These are phyloP conservation scores for Cadophora gregata DNA, from an alignment of 2,329 filamentous ascomycete species.

Conservation along the genomic window DNA sequence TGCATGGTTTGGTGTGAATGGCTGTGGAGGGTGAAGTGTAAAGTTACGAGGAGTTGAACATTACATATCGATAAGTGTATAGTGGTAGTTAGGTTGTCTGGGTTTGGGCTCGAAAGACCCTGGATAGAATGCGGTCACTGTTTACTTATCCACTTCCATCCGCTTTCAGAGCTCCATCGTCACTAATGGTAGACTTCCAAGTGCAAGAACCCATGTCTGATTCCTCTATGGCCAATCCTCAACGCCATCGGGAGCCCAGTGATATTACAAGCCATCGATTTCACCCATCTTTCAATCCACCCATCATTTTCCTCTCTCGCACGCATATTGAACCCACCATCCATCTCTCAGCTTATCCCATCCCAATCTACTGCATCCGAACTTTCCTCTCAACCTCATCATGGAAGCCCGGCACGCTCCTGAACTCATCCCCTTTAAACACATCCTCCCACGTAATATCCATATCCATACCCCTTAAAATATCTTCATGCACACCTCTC, in stretches of 20 bases:
- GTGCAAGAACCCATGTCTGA: constrained; percentile 22
- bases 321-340: neutral
- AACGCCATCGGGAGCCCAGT: constrained; percentile 34
- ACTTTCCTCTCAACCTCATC: constrained; percentile 94
- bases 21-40: constrained; percentile 26
- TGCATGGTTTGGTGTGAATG: constrained; percentile 13
- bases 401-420: constrained; percentile 75
- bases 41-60: constrained; percentile 23
- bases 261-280: constrained; percentile 34
- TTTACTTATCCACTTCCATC: constrained; percentile 16
- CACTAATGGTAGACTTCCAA: neutral
- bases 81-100: constrained; percentile 20
- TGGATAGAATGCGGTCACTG: constrained; percentile 36
- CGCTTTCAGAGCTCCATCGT: neutral
- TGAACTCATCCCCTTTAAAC: constrained; percentile 78
- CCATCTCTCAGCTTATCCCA: constrained; percentile 15
- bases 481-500: constrained; percentile 81
- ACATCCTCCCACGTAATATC: constrained; percentile 93
- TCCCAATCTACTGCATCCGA: constrained; percentile 63
- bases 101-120: constrained; percentile 22
- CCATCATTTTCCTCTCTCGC: constrained; percentile 7
- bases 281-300: constrained; percentile 10
- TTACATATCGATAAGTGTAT: constrained; percentile 25
- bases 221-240: constrained; percentile 28
- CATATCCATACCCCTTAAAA: constrained; percentile 79